Base-by-base conservation (phyloP, 1,139 yeast genomes). In the Kodamaea fungicola region DNA sequence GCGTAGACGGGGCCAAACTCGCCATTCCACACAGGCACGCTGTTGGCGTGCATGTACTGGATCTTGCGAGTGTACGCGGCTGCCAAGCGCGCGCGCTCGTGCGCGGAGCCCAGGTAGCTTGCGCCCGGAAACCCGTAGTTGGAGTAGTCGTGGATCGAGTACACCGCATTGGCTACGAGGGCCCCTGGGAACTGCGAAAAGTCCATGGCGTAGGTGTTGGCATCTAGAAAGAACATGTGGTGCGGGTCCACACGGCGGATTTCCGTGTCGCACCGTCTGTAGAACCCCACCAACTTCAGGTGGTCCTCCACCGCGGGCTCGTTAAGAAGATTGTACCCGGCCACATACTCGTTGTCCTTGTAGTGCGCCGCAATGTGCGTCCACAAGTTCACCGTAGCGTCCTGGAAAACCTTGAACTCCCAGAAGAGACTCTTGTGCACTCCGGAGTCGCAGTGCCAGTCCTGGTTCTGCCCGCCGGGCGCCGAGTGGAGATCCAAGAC, bases 1-100 rank as follows among this genome's bases (percentile, higher is more conserved):
- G 72, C 67, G 47, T 70, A 71, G 16, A 71, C 76, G 3, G 76
- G 76, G 12, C 76, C 76, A 45, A 68, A 71, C 49, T 71, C 76
- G 12, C 76, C 76, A 45, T 70, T 70, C 76, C 76, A 71, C n/a
- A 70, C 74, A 3, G 76, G 75, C 4, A 69, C 71, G 12, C 59
- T 50, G 33, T 44, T 45, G 62, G 37, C 42, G 12, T 22, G 37
- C 71, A 67, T 67, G 50, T 62, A 67, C 45, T 67, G 66, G 40
- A 70, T 50, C 47, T 71, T 71, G 34, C 74, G 52, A 33, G 61
- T 55, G 47, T 65, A 71, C 43, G 62, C 70, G 21, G 40, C 42
- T 41, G 54, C 49, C 36, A 71, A 45, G 46, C 62, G 64, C 26
- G 44, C 52, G 33, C 49, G 47, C 42, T 70, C 62, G 13, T 52